Base-by-base conservation (phyloP, 1,284 basidiomycete species). In the Trichosporon sp. region DNA sequence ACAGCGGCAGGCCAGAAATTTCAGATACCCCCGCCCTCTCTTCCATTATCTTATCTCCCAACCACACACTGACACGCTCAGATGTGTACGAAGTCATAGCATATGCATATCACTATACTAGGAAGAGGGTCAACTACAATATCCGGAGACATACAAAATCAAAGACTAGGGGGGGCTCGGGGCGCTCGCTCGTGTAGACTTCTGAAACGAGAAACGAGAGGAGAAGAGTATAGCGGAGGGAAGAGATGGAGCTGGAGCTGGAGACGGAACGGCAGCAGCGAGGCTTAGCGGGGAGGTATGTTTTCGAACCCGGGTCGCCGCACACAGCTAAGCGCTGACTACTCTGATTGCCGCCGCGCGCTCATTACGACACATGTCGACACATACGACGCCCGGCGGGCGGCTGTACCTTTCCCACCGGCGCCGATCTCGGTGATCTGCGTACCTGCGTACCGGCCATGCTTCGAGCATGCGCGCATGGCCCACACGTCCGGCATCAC, bases 141-240 rank as follows among this genome's bases (percentile, higher is more conserved):
- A 63, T 35, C 10, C 59, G 32, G 59, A 63, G 51, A 35, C 56
- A 63, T 63, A 63, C 59, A 63, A 63, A 63, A 63, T 63, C 59
- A 63, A 63, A 63, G 59, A 37, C 59, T 35, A 26, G 26, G 26
- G 26, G 26, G 32, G 14, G 6, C 59, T 26, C 31, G 4, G 2
- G 14, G 14, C 16, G 10, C 46, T 54, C 51, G 51, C n/a, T 54
- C 51, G 43, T 46, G 43, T 40, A 46, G 26, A n/a, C 51, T 54
- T 54, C 51, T 54, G 51, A 54, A 54, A 54, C 51, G 51, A 54
- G 51, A 26, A 19, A 63, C 59, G 59, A 63, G 6, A n/a, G 16
- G 2, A 63, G 32, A 21, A 8, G 4, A 31, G 35, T 37, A 37
- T 37, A 37, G 35, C 26, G 26, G 35, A 37, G 35, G 35, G 35